phyloP scores from a whole-genome alignment of 306 rosid genomes.

The Pachyrhizus erosus region DNA sequence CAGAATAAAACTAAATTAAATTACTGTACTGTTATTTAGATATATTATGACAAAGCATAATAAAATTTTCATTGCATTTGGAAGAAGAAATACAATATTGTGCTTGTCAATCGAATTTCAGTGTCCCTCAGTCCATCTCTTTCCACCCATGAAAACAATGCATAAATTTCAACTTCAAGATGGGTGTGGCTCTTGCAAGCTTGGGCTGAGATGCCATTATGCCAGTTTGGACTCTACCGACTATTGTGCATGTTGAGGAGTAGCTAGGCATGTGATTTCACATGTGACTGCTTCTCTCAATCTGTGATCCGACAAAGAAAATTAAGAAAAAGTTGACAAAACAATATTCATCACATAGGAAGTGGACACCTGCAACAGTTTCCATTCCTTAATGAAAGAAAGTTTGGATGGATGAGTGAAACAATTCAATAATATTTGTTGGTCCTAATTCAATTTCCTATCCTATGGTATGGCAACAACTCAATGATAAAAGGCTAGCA shows the following conservation, averaged over 20 bases:
- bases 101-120: background rate
- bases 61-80: background rate
- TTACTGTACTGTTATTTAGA: background rate
- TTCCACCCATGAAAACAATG: conserved; percentile 10
- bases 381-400: conserved; percentile 17
- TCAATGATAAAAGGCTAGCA: background rate
- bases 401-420: conserved; percentile 24
- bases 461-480: background rate
- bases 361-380: conserved; percentile 39
- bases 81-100: background rate
- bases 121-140: background rate
- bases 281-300: conserved; percentile 44
- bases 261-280: conserved; percentile 51
- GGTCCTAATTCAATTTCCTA: background rate
- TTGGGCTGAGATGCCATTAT: background rate
- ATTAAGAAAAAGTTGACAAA: conserved; percentile 42
- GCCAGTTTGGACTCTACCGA: conserved; percentile 33
- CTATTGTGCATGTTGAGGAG: conserved; percentile 43
- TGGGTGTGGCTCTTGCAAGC: conserved; percentile 18
- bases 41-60: background rate
- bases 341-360: conserved; percentile 36
- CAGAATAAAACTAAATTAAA: background rate
- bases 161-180: background rate
- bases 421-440: conserved; percentile 12
- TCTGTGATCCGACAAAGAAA: conserved; percentile 34